A percentile compares a stretch with the other conserved stretches of the same genome.
phyloP scores from a whole-genome alignment of 352 stramenopile genomes.

The Phytopythium aichiense region DNA sequence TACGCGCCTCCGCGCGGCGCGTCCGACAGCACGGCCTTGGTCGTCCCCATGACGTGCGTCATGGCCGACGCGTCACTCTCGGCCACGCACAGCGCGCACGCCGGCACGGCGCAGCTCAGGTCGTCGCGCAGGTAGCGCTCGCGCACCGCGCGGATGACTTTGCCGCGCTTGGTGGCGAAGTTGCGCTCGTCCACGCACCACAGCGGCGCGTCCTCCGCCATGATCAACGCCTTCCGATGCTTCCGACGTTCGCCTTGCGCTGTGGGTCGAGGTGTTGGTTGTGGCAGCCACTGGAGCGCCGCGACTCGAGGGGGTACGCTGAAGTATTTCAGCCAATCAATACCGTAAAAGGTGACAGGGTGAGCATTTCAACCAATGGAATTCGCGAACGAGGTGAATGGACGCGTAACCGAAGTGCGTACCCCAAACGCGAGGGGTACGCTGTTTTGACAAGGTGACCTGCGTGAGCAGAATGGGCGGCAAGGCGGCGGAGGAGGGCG shows the following conservation, averaged over 20 bases:
- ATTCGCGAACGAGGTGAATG: too few relatives aligned
- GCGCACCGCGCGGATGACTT: slow-evolving; percentile 73
- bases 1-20: slow-evolving; percentile 51
- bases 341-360: too few relatives aligned
- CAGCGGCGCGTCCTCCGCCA: slow-evolving; percentile 19
- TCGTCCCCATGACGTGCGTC: slow-evolving; percentile 49
- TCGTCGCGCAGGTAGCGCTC: slow-evolving; percentile 89
- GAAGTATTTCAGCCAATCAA: too few relatives aligned
- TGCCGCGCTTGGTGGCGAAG: slow-evolving; percentile 74
- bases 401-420: too few relatives aligned
- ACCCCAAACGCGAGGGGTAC: too few relatives aligned
- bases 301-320: too few relatives aligned
- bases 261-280: too few relatives aligned
- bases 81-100: slow-evolving; percentile 53
- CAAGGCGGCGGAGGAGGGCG: not conserved
- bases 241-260: too few relatives aligned
- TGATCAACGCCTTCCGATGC: not conserved
- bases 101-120: slow-evolving; percentile 67
- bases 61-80: slow-evolving; percentile 52
- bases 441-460: too few relatives aligned
- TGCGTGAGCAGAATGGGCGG: not conserved
- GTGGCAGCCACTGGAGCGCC: not conserved
- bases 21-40: slow-evolving; percentile 57
- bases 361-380: too few relatives aligned
- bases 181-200: slow-evolving; percentile 79